Percentiles rank a stretch among this genome's conserved stretches.
Evolutionary conservation across 176 grass and related monocot genomes (phyloP).

Genomic region (Dendrocalamus sinicus): DNA sequence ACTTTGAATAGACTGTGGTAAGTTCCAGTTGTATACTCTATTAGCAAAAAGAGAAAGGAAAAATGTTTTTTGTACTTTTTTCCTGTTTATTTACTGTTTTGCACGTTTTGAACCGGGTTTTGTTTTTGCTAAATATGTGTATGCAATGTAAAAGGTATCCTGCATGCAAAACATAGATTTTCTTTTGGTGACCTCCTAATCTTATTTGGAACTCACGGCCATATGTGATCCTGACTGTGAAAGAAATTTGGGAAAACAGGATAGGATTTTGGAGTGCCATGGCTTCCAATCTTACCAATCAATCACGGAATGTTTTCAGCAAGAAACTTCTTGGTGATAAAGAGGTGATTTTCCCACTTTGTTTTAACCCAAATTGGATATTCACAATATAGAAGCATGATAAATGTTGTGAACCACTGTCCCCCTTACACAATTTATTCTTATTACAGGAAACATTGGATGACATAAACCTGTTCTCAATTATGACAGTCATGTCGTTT

Average conservation of each 20-base stretch:
- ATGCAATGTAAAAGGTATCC: neutral
- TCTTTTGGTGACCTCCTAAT: neutral
- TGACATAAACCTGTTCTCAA: conserved; percentile 92
- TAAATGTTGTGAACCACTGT: neutral
- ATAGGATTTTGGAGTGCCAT: conserved; percentile 95
- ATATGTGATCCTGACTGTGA: neutral
- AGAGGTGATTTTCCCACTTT: conserved; percentile 52
- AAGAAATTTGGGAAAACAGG: conserved; percentile 52
- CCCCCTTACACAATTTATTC: conserved; percentile 9
- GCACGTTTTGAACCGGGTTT: neutral
- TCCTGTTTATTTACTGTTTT: neutral
- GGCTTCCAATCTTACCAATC: conserved; percentile 89
- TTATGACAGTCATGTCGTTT: conserved; percentile 94
- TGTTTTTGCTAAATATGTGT: neutral
- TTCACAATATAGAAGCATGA: neutral
- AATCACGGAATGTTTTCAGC: conserved; percentile 91
- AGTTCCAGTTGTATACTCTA: neutral
- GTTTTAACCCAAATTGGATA: neutral
- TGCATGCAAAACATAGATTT: conserved; percentile 2
- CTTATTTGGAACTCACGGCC: neutral
- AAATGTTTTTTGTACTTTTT: neutral
- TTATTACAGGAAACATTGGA: conserved; percentile 71
- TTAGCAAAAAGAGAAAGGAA: neutral
- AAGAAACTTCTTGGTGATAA: conserved; percentile 85
- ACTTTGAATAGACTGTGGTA: neutral